Evolutionary conservation across 495 filamentous ascomycete genomes (phyloP), one percentile per base, ranked within the genome.

Genomic region (Zalerion maritima): DNA sequence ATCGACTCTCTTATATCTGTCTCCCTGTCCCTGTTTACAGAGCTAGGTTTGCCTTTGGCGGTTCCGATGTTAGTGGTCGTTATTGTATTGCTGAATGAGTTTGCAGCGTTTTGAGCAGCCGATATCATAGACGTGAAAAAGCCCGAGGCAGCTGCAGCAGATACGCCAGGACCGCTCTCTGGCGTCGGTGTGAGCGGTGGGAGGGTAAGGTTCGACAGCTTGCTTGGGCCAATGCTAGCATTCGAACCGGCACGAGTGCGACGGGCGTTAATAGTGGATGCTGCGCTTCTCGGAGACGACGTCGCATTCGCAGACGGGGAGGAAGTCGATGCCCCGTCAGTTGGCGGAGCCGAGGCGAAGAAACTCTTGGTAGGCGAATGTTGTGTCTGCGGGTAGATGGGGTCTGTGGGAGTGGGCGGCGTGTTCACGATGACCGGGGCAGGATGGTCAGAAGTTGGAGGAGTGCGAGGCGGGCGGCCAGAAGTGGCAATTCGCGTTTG

Each of bases 41-140:
- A 36, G 43, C 52, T 56, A 27, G 35, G 43, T 35, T 61, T 64
- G 41, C 53, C 56, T 30, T 52, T 41, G 22, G 45, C 36, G 17
- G 49, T 45, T 21, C 45, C 45, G 8, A 63, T 39, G 20, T 56
- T 61, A 2, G 66, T 68, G 37, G 82, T 84, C 7, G 71, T 49
- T 16, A 96, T 81, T 26, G 67, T 85, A 44, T 71, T 94, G 39
- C 69, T 85, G 3, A 99, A 44, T 2, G 73, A 75, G 40, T 70
- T 84, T n/a, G 89, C 87, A 21, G 91, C 87, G 55, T 81, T 96
- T 46, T 96, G 89, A 10, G 87, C 86, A 17, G 75, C 87, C 18
- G 83, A 84, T 42, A 97, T 81, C 46, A 96, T 78, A 10, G 76
- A 81, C 5, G 82, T 87, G 51, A 97, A 97, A 52, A 97, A 97